Percentiles rank a stretch among this genome's conserved stretches.
Evolutionary conservation across 1,284 basidiomycete genomes (phyloP).

Genomic region (Trichosporon inkin): DNA sequence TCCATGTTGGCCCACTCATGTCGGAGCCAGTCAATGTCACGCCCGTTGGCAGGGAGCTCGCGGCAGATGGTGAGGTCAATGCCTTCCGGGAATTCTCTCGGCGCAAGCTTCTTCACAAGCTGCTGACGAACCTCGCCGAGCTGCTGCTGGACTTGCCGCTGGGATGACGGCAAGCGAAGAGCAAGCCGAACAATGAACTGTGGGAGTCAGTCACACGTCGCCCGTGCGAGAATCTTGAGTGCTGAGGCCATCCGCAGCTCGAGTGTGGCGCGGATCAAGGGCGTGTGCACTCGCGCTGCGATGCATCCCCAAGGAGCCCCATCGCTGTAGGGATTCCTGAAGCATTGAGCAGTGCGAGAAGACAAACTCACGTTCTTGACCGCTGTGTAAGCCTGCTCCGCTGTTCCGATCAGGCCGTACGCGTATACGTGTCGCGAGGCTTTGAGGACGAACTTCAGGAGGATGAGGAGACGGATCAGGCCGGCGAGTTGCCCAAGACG

Average conservation of each 20-base stretch:
- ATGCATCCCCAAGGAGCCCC: background rate
- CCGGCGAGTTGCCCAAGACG: slow-evolving; percentile 16
- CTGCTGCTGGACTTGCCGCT: slow-evolving; percentile 64
- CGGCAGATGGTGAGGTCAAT: slow-evolving; percentile 54
- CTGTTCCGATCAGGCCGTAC: slow-evolving; percentile 56
- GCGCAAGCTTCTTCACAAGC: slow-evolving; percentile 63
- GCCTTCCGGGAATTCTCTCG: slow-evolving; percentile 56
- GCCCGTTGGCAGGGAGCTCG: slow-evolving; percentile 64
- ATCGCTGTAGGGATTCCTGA: background rate
- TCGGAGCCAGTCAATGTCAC: slow-evolving; percentile 69
- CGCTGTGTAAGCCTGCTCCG: slow-evolving; percentile 27
- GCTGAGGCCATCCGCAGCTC: slow-evolving; percentile 1
- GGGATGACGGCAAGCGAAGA: slow-evolving; percentile 65
- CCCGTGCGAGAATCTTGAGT: background rate
- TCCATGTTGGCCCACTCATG: slow-evolving; percentile 77
- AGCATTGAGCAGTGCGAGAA: background rate
- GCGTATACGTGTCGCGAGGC: slow-evolving; percentile 65
- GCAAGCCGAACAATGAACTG: slow-evolving; percentile 62
- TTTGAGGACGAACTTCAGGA: slow-evolving; percentile 26
- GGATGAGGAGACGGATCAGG: slow-evolving; percentile 17
- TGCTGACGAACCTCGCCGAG: slow-evolving; percentile 64
- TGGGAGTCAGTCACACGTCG: slow-evolving; percentile 33
- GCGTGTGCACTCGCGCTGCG: too few relatives aligned
- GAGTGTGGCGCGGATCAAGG: background rate
- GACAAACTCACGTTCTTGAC: slow-evolving; percentile 33